phyloP scores from a whole-genome alignment of 2,329 filamentous ascomycete species.

The Trichoderma koningiopsis region DNA sequence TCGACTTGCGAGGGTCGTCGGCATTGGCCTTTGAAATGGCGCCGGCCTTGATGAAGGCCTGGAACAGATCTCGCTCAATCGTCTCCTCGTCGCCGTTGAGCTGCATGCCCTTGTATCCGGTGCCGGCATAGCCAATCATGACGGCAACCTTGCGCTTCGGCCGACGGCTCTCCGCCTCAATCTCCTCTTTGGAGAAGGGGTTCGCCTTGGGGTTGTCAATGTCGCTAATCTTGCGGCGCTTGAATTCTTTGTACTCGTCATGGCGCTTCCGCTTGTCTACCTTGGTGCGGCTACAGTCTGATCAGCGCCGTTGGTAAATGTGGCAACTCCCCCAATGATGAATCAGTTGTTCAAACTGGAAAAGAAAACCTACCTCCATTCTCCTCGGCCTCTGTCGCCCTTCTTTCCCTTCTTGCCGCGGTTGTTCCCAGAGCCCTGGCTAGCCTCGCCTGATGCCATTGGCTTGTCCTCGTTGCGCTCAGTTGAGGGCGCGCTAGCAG shows the following conservation, averaged over 20 bases:
- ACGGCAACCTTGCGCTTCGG: conserved; percentile 98
- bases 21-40: conserved; percentile 97
- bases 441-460: neutral
- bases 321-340: conserved; percentile 2
- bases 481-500: conserved; percentile 30
- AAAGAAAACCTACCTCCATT: conserved; percentile 36
- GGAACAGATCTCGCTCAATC: conserved; percentile 94
- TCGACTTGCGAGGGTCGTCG: conserved; percentile 94
- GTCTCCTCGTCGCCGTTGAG: conserved; percentile 82
- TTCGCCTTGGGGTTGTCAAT: conserved; percentile 42
- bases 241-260: conserved; percentile 45
- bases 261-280: conserved; percentile 45
- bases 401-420: conserved; percentile 32
- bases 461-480: conserved; percentile 27
- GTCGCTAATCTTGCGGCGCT: conserved; percentile 46
- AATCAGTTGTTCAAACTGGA: too few species aligned
- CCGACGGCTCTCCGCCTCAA: conserved; percentile 79
- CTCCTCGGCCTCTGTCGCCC: conserved; percentile 30
- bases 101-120: conserved; percentile 97
- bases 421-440: conserved; percentile 24
- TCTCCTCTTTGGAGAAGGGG: conserved; percentile 72
- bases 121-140: conserved; percentile 92
- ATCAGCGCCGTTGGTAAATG: conserved; percentile 40
- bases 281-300: conserved; percentile 40
- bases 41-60: conserved; percentile 84